A percentile compares a stretch with the other conserved stretches of the same genome.
phyloP scores from a whole-genome alignment of 202 grass and related monocot genomes.

The Elaeis oleifera region DNA sequence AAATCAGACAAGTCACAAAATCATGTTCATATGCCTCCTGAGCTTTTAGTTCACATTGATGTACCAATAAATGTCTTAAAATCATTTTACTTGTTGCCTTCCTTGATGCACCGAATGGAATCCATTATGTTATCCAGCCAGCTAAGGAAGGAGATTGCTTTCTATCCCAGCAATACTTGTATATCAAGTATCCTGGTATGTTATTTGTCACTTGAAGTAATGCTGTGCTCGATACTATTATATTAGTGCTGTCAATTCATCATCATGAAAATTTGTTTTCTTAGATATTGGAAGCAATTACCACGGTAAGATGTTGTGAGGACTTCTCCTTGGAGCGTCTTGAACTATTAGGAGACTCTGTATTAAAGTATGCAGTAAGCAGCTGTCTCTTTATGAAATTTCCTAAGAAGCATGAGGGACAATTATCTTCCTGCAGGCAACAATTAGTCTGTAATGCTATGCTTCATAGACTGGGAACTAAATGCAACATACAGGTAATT shows the following conservation, averaged over 20 bases:
- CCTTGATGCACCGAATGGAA: constrained; percentile 88
- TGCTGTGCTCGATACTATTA: constrained; percentile 1
- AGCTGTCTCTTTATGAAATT: constrained; percentile 67
- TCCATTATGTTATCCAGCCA: constrained; percentile 72
- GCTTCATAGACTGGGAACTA: constrained; percentile 65
- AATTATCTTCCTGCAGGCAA: constrained; percentile 45
- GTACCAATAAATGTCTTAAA: constrained; percentile 67
- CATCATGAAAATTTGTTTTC: constrained; percentile 20
- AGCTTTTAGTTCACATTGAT: constrained; percentile 67
- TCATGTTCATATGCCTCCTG: constrained; percentile 79
- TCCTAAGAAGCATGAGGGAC: constrained; percentile 61
- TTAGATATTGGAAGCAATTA: constrained; percentile 93
- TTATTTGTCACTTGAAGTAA: constrained; percentile 6
- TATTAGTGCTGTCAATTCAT: constrained; percentile 11
- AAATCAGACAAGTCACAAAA: constrained; percentile 32
- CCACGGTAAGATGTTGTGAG: constrained; percentile 68
- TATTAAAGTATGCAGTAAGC: constrained; percentile 79
- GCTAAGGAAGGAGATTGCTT: constrained; percentile 68
- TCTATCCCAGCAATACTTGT: constrained; percentile 27
- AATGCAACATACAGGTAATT: constrained; percentile 68
- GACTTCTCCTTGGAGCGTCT: constrained; percentile 95
- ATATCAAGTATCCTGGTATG: constrained; percentile 71
- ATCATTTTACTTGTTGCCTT: constrained; percentile 81
- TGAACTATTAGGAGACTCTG: constrained; percentile 84
- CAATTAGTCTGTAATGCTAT: constrained; percentile 70